Base-by-base conservation (phyloP, 192 early-diverging fungal species). In the Lunasporangiospora selenospora region DNA sequence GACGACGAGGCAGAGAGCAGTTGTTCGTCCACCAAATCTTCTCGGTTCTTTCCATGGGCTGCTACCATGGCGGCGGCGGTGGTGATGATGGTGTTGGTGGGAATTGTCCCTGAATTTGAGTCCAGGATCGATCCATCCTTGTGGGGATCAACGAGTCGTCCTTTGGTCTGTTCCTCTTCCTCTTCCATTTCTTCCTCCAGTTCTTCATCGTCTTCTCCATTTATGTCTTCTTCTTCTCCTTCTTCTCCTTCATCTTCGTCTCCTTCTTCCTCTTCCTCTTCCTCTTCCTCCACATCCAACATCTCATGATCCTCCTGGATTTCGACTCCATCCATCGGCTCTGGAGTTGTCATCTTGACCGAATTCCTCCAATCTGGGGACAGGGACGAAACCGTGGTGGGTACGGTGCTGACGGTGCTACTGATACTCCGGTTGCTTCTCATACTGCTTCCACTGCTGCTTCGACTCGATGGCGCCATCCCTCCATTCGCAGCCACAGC, bases 381-480 rank as follows among this genome's bases (percentile, higher is more conserved):
- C 6, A 52, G 36, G 18, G 50, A 52, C 50, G 36, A 19, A 11
- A 44, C 32, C 27, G 29, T 46, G 6, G 36, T n/a, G 32, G 18
- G 38, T 23, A 50, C 39, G 8, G 32, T 8, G 33, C 60, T 73
- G 54, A 53, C 45, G 1, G 44, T 38, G n/a, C 69, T 73, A 13
- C 60, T 73, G 42, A 73, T 10, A 23, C 69, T 73, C 5, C 60
- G 57, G 21, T 23, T 52, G 49, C 69, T 73, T 27, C 23, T 46
- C 15, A 53, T 45, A 32, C 69, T 73, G 30, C 60, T 73, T 5
- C 60, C 69, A n/a, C 39, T 73, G 26, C 69, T 73, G 47, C 69
- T 73, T 5, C 69, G 59, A 21, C 69, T 73, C 24, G 67, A 59
- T 4, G 53, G 19, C 3, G 42, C 52, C 7, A 29, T 30, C 34